phyloP scores from a whole-genome alignment of 371 early-diverging fungal genomes.

The Blyttiomyces sp. region DNA sequence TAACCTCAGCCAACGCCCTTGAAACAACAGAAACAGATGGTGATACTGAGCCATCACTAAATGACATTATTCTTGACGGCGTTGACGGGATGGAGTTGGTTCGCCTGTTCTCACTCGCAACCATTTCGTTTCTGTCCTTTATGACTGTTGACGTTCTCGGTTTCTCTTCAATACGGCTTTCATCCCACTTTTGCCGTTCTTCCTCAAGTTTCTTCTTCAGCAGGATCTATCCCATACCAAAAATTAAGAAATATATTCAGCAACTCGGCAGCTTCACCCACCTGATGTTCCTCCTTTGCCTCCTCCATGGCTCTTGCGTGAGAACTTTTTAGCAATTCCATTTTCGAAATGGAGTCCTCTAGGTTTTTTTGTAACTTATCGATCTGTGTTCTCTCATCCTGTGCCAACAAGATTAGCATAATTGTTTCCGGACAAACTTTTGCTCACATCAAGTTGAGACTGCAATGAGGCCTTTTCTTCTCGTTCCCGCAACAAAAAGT shows the following conservation, averaged over 20 bases:
- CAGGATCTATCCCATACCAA: constrained; percentile 1
- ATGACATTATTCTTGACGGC: too few species aligned
- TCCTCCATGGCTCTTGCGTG: constrained; percentile 30
- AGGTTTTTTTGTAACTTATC: constrained; percentile 5
- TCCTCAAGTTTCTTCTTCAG: constrained; percentile 15
- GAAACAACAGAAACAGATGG: too few species aligned
- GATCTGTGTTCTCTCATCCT: constrained; percentile 7
- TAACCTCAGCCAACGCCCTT: too few species aligned
- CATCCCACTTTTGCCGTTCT: constrained; percentile 17
- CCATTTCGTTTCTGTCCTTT: too few species aligned
- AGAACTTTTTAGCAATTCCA: constrained; percentile 16
- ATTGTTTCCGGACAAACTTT: too few species aligned
- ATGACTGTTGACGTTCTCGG: not conserved
- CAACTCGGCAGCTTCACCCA: not conserved
- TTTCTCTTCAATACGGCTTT: constrained; percentile 8
- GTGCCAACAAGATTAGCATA: not conserved
- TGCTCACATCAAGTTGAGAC: constrained; percentile 26
- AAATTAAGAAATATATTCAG: not conserved
- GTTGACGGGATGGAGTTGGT: too few species aligned
- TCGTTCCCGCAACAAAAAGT: constrained; percentile 25
- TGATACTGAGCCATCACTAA: too few species aligned
- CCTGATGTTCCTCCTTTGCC: constrained; percentile 21
- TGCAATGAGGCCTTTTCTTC: constrained; percentile 23
- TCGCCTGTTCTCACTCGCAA: too few species aligned
- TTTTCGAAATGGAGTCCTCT: constrained; percentile 25